Conservation (phyloP, 768 basidiomycete species). For the Suillus discolor region DNA sequence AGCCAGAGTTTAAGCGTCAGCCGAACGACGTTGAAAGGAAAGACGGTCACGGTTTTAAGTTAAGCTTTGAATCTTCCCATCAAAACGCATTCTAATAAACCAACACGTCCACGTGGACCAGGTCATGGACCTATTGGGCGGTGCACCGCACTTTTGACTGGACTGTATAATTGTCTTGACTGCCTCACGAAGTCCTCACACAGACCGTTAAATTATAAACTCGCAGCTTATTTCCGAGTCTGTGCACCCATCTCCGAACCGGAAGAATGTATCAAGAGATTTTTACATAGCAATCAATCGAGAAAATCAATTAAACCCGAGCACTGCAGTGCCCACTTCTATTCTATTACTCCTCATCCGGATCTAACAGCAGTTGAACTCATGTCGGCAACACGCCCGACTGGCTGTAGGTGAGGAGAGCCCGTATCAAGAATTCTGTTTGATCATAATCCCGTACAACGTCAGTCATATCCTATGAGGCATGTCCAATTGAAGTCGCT, state of each 20-base stretch:
- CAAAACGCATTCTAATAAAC: constrained; percentile 14
- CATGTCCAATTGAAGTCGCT: constrained; percentile 26
- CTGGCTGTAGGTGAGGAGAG: constrained; percentile 61
- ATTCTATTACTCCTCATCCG: constrained; percentile 5
- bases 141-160: constrained; percentile 1
- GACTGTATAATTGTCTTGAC: background rate
- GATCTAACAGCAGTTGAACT: constrained; percentile 37
- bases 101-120: constrained; percentile 25
- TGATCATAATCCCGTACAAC: constrained; percentile 13
- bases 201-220: background rate
- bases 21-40: constrained; percentile 2
- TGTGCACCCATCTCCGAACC: constrained; percentile 4
- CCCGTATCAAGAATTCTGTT: constrained; percentile 57
- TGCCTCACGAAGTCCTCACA: constrained; percentile 2
- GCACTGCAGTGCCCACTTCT: background rate
- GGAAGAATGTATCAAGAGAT: background rate
- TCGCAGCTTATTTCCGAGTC: constrained; percentile 6
- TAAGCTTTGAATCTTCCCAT: constrained; percentile 8
- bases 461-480: constrained; percentile 5
- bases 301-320: constrained; percentile 1
- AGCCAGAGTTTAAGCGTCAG: background rate
- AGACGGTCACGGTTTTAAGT: background rate
- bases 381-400: constrained; percentile 49
- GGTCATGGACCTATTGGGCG: constrained; percentile 17
- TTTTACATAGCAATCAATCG: background rate